These are phyloP conservation scores for Inonotus obliquus DNA, from an alignment of 1,284 basidiomycete species.

Conservation along the genomic window DNA sequence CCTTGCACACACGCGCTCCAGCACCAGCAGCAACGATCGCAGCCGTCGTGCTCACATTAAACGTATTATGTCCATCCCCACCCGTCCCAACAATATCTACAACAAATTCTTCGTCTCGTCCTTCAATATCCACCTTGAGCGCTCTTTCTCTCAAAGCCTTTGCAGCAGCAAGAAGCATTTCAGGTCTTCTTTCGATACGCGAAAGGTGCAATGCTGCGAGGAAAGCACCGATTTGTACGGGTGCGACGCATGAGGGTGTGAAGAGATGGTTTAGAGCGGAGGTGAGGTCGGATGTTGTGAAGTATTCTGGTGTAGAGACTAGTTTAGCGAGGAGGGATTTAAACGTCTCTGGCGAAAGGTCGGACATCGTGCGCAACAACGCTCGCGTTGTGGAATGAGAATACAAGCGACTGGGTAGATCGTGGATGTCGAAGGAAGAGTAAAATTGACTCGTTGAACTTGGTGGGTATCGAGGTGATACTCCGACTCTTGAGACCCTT, in stretches of 20 bases:
- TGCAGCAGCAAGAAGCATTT: constrained; percentile 75
- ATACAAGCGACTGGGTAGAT: not conserved
- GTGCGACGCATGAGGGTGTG: constrained; percentile 54
- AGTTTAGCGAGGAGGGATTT: constrained; percentile 72
- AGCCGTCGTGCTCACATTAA: constrained; percentile 96
- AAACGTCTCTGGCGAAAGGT: constrained; percentile 51
- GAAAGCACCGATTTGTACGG: constrained; percentile 79
- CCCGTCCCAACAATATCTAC: constrained; percentile 78
- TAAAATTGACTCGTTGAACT: not conserved
- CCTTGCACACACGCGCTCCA: constrained; percentile 91
- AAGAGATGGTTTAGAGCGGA: constrained; percentile 72
- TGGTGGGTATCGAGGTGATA: not conserved
- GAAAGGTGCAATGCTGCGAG: constrained; percentile 78
- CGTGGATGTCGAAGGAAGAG: not conserved
- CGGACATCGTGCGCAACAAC: not conserved
- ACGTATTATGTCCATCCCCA: constrained; percentile 96
- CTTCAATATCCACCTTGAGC: constrained; percentile 54
- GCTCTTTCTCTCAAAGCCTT: constrained; percentile 66
- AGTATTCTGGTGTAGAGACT: constrained; percentile 72
- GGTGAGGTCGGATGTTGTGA: constrained; percentile 67
- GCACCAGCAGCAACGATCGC: constrained; percentile 94
- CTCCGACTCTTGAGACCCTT: not conserved
- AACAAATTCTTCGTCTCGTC: constrained; percentile 56
- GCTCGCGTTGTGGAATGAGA: not conserved
- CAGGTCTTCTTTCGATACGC: constrained; percentile 68